Evolutionary conservation across 352 stramenopile genomes (phyloP), one percentile per base, ranked within the genome.

Genomic region (Detonula confervacea): DNA sequence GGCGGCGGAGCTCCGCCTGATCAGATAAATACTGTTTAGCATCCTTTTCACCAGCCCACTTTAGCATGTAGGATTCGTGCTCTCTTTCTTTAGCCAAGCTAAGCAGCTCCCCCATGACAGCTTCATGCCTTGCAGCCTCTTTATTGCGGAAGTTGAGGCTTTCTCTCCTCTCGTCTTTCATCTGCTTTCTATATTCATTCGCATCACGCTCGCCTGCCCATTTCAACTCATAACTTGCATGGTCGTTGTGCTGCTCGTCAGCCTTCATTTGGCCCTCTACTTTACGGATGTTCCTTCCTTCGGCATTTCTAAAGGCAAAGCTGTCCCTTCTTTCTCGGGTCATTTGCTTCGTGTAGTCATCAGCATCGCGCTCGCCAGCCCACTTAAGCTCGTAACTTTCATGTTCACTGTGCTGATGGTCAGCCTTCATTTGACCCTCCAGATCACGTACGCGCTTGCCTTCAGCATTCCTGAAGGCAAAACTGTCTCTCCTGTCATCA

Each of bases 21-120:
- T 90, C 73, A 22, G 42, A 29, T 14, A 88, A 18, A 59, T 94
- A 92, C 18, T 66, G 73, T 54, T 92, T 86, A 11, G 64, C 83
- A 70, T 93, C 87, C 55, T 83, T 70, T 49, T 91, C 76, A n/a
- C 65, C 87, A 25, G 81, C 78, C 76, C 86, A 92, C 47, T 92
- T 91, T 5, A 91, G 49, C 62, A 86, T 70, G 52, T 77, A 87
- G 3, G 74, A 86, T 74, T 93, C 83, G 24, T 87, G 64, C 72
- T 91, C 87, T 42, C 87, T 85, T 44, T 89, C 79, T 62, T 73
- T 60, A 11, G 57, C 68, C 46, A 92, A 27, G 14, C 6, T 35
- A 61, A 64, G 42, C 56, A 93, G 67, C 27, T 91, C 84, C 33
- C 81, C 27, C 81, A 91, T 90, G 9, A 90, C 80, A 57, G 76